Percentiles rank a stretch among this genome's conserved stretches.
These are phyloP conservation scores for Crithidia thermophila DNA, from an alignment of 208 protist species.

Conservation along the genomic window DNA sequence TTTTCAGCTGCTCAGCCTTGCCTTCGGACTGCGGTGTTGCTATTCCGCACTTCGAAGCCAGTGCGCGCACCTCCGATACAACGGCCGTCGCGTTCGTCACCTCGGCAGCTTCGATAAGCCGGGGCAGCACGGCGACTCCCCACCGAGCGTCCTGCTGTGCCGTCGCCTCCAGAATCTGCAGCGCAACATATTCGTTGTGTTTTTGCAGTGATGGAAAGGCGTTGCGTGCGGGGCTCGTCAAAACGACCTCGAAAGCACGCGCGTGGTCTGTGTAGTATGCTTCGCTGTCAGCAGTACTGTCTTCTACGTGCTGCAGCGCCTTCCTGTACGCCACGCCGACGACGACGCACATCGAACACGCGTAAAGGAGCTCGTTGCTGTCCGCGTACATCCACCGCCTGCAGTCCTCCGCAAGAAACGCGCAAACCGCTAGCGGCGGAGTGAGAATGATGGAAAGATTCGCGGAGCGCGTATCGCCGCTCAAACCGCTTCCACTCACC, in stretches of 20 bases:
- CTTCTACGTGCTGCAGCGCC: not conserved
- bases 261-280: not conserved
- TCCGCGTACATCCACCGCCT: slow-evolving; percentile 27
- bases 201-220: slow-evolving; percentile 27
- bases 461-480: not conserved
- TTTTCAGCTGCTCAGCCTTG: too few species aligned
- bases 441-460: not conserved
- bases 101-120: not conserved
- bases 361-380: slow-evolving; percentile 47
- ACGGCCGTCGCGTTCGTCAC: not conserved
- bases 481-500: not conserved
- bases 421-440: not conserved
- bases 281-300: not conserved
- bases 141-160: not conserved
- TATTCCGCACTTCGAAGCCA: too few species aligned
- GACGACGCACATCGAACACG: slow-evolving; percentile 42
- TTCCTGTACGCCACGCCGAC: not conserved
- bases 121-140: slow-evolving; percentile 11
- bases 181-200: not conserved
- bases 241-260: slow-evolving; percentile 35
- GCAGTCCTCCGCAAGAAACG: slow-evolving; percentile 1
- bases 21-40: too few species aligned
- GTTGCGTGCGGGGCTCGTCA: slow-evolving; percentile 33
- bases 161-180: not conserved
- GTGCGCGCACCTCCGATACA: too few species aligned